Percentiles rank a stretch among this genome's conserved stretches.
Conservation (phyloP, 768 basidiomycete genomes). For the Imleria badia region DNA sequence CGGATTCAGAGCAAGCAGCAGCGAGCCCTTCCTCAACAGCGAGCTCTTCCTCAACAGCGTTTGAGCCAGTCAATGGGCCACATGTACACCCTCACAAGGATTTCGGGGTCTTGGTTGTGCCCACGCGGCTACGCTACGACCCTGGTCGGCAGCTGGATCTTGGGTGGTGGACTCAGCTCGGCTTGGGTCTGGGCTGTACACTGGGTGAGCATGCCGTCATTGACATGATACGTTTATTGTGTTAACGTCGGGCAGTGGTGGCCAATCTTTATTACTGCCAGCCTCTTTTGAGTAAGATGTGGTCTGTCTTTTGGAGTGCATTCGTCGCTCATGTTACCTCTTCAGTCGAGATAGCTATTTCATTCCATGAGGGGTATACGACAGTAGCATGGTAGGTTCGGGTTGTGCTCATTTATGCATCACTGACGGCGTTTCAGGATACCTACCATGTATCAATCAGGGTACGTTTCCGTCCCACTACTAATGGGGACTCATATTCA, state of each 20-base stretch:
- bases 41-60: not conserved
- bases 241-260: slow-evolving; percentile 31
- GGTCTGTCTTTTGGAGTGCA: not conserved
- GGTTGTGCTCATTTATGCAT: not conserved
- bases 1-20: slow-evolving; percentile 7
- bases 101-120: slow-evolving; percentile 51
- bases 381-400: slow-evolving; percentile 33
- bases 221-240: not conserved
- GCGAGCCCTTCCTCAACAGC: not conserved
- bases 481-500: not conserved
- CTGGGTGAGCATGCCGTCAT: slow-evolving; percentile 35
- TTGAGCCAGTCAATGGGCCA: not conserved
- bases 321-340: not conserved
- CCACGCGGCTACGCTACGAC: slow-evolving; percentile 40
- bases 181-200: slow-evolving; percentile 49
- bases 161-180: slow-evolving; percentile 39
- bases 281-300: slow-evolving; percentile 65
- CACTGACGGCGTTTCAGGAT: slow-evolving; percentile 40
- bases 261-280: slow-evolving; percentile 83
- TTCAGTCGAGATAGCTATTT: slow-evolving; percentile 34
- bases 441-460: slow-evolving; percentile 66
- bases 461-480: slow-evolving; percentile 37
- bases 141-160: slow-evolving; percentile 38
- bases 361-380: slow-evolving; percentile 36
- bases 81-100: slow-evolving; percentile 13